phyloP scores from a whole-genome alignment of 805 yeast species.

The Candida taoyuanica region DNA sequence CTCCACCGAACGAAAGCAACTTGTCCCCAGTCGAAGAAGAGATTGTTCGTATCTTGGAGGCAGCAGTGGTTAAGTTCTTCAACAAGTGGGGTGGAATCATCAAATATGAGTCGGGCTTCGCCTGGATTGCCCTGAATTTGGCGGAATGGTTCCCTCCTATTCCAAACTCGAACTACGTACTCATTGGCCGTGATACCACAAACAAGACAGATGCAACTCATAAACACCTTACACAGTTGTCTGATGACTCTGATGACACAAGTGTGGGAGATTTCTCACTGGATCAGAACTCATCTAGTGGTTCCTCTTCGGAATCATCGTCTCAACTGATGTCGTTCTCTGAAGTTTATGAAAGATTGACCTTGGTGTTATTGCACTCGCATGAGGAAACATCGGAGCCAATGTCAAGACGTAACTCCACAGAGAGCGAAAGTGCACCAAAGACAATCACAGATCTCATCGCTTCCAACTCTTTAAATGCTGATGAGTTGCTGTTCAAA shows the following conservation, averaged over 20 bases:
- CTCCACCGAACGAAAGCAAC: conserved; percentile 16
- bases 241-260: conserved; percentile 19
- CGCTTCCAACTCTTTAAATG: conserved; percentile 16
- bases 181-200: conserved; percentile 22
- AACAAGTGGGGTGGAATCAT: conserved; percentile 75
- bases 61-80: conserved; percentile 58
- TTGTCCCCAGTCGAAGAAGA: conserved; percentile 40
- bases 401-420: conserved; percentile 9
- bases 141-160: conserved; percentile 82
- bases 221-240: conserved; percentile 21
- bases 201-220: conserved; percentile 18
- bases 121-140: conserved; percentile 84
- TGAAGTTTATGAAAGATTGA: conserved; percentile 70
- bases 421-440: conserved; percentile 9
- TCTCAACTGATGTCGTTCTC: conserved; percentile 43
- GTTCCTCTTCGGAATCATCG: conserved; percentile 7
- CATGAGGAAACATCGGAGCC: conserved; percentile 11
- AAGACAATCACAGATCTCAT: conserved; percentile 17
- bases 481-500: conserved; percentile 40
- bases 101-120: conserved; percentile 74
- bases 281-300: conserved; percentile 26
- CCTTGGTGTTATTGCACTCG: conserved; percentile 66
- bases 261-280: conserved; percentile 17
- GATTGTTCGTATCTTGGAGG: conserved; percentile 52
- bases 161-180: conserved; percentile 22